These are phyloP conservation scores for Fusarium buharicum DNA, from an alignment of 2,329 filamentous ascomycete genomes.

Conservation along the genomic window DNA sequence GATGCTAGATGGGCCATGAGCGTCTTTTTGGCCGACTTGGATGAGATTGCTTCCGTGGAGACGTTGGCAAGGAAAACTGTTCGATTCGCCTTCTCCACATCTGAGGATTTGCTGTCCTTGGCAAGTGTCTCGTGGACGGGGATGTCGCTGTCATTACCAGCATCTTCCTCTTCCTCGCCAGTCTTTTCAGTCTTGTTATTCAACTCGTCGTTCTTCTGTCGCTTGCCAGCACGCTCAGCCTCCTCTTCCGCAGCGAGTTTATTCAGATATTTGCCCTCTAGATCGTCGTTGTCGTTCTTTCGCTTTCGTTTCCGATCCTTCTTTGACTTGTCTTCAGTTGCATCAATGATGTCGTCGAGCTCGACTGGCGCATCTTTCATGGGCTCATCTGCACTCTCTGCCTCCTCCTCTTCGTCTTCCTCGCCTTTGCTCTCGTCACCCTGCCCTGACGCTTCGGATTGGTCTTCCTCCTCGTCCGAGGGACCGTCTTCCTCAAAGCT, in stretches of 20 bases:
- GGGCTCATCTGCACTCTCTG: conserved; percentile 54
- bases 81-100: conserved; percentile 85
- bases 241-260: conserved; percentile 70
- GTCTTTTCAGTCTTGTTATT: conserved; percentile 45
- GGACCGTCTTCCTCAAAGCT: conserved; percentile 49
- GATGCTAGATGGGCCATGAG: conserved; percentile 82
- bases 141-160: conserved; percentile 56
- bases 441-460: conserved; percentile 43
- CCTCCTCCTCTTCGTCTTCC: conserved; percentile 49
- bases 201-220: conserved; percentile 56
- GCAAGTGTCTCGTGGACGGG: conserved; percentile 68
- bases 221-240: conserved; percentile 66
- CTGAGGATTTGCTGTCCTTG: conserved; percentile 64
- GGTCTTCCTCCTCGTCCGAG: conserved; percentile 42
- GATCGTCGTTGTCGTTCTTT: conserved; percentile 73
- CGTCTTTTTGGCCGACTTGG: conserved; percentile 81
- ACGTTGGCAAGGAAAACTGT: conserved; percentile 96
- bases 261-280: conserved; percentile 76
- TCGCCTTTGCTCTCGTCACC: conserved; percentile 41
- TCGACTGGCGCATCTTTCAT: conserved; percentile 50
- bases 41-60: conserved; percentile 81
- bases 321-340: conserved; percentile 50
- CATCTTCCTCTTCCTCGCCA: conserved; percentile 59
- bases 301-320: conserved; percentile 72
- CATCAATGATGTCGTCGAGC: conserved; percentile 52